Conservation (phyloP, 1,284 basidiomycete genomes). For the Rhodotorula sp. region DNA sequence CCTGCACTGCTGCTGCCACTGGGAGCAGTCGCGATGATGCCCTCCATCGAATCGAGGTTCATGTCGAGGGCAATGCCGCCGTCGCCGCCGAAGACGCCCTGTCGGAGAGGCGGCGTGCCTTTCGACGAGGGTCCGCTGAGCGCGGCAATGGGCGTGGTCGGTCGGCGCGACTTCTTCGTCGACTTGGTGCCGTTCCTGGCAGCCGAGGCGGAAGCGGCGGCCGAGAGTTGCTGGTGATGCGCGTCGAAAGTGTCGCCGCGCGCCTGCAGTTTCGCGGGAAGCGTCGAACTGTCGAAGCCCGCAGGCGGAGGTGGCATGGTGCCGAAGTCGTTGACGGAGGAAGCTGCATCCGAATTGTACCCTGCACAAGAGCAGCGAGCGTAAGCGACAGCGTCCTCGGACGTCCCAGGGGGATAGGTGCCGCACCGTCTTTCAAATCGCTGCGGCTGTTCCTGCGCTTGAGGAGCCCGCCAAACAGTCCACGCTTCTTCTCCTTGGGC, state of each 20-base stretch:
- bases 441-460: conserved; percentile 26
- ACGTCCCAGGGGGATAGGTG: neutral
- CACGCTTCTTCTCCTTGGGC: conserved; percentile 33
- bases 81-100: conserved; percentile 14
- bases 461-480: conserved; percentile 30
- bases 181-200: conserved; percentile 1
- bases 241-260: conserved; percentile 38
- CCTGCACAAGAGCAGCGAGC: neutral
- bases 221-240: too few species aligned
- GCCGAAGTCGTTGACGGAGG: conserved; percentile 1
- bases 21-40: conserved; percentile 63
- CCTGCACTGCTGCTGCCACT: too few species aligned
- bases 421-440: conserved; percentile 19
- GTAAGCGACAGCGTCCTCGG: neutral
- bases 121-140: neutral
- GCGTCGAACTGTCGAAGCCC: conserved; percentile 25
- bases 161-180: conserved; percentile 19
- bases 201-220: too few species aligned
- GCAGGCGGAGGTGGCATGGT: conserved; percentile 5
- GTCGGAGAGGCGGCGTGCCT: conserved; percentile 1
- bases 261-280: conserved; percentile 42
- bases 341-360: conserved; percentile 11
- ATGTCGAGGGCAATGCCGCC: conserved; percentile 64
- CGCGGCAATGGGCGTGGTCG: conserved; percentile 18
- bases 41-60: conserved; percentile 77